phyloP scores from a whole-genome alignment of 805 yeast genomes.

The Ascoidea tarda region DNA sequence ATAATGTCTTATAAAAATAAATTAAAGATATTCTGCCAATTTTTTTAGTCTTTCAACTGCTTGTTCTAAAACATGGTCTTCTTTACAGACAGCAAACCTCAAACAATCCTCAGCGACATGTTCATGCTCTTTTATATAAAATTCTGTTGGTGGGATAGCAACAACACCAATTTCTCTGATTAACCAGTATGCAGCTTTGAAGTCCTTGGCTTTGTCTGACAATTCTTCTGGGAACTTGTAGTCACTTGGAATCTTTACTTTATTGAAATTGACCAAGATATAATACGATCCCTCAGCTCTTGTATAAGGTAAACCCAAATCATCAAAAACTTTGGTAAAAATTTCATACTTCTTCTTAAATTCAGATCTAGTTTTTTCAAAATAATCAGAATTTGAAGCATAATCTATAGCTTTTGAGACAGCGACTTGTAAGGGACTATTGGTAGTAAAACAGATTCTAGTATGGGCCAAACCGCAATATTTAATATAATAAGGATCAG shows the following conservation, averaged over 20 bases:
- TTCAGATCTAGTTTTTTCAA: conserved; percentile 48
- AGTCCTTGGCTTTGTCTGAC: conserved; percentile 61
- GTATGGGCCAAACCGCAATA: conserved; percentile 86
- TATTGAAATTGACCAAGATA: conserved; percentile 74
- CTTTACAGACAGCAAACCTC: conserved; percentile 95
- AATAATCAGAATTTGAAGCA: conserved; percentile 54
- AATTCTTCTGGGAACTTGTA: conserved; percentile 64
- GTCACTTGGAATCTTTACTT: conserved; percentile 63
- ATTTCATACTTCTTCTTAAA: conserved; percentile 63
- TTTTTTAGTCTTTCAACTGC: conserved; percentile 67
- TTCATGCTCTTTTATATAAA: conserved; percentile 58
- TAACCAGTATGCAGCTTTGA: conserved; percentile 83
- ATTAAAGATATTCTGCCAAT: conserved; percentile 46
- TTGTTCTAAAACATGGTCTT: conserved; percentile 61
- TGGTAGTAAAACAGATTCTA: conserved; percentile 82
- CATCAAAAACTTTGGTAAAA: conserved; percentile 70
- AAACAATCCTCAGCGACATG: conserved; percentile 69
- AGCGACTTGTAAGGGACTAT: conserved; percentile 89
- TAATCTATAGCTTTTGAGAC: conserved; percentile 60
- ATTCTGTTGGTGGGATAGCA: conserved; percentile 96
- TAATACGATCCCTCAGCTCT: conserved; percentile 90
- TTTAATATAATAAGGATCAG: conserved; percentile 66
- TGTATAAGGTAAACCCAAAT: conserved; percentile 80
- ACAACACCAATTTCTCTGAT: conserved; percentile 89
- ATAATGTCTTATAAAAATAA: too few relatives aligned